Evolutionary conservation across 2,329 filamentous ascomycete genomes (phyloP).

Genomic region (Xylaria sp.): DNA sequence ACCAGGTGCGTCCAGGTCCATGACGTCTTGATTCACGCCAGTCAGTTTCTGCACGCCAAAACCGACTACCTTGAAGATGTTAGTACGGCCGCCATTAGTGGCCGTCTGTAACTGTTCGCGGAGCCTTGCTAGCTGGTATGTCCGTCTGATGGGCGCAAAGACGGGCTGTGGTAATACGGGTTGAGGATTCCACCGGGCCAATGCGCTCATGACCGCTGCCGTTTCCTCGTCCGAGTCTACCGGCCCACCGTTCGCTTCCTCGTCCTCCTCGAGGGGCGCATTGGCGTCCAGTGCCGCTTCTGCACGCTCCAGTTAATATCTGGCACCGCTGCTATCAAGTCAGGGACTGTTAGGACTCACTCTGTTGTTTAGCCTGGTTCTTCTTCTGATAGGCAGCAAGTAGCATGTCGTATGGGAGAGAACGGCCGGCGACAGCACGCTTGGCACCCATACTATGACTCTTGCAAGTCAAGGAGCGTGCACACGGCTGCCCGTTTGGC

Average conservation of each 20-base stretch:
- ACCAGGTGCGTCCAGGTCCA: constrained; percentile 65
- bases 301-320: constrained; percentile 53
- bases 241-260: constrained; percentile 80
- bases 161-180: constrained; percentile 77
- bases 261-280: constrained; percentile 86
- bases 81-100: constrained; percentile 72
- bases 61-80: constrained; percentile 71
- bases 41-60: constrained; percentile 66
- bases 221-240: constrained; percentile 97
- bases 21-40: constrained; percentile 58
- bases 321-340: background rate
- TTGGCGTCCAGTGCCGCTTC: constrained; percentile 95
- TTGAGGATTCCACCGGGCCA: constrained; percentile 79
- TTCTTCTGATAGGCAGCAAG: constrained; percentile 93
- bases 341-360: constrained; percentile 62
- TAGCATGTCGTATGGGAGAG: constrained; percentile 91
- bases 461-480: constrained; percentile 90
- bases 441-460: constrained; percentile 96
- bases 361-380: constrained; percentile 98
- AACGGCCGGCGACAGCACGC: constrained; percentile 85
- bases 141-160: constrained; percentile 70
- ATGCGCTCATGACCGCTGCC: constrained; percentile 84
- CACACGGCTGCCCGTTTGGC: constrained; percentile 86
- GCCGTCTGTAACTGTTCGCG: constrained; percentile 74
- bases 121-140: constrained; percentile 71